phyloP scores from a whole-genome alignment of 2,329 filamentous ascomycete species.

The Arachnopeziza araneosa region DNA sequence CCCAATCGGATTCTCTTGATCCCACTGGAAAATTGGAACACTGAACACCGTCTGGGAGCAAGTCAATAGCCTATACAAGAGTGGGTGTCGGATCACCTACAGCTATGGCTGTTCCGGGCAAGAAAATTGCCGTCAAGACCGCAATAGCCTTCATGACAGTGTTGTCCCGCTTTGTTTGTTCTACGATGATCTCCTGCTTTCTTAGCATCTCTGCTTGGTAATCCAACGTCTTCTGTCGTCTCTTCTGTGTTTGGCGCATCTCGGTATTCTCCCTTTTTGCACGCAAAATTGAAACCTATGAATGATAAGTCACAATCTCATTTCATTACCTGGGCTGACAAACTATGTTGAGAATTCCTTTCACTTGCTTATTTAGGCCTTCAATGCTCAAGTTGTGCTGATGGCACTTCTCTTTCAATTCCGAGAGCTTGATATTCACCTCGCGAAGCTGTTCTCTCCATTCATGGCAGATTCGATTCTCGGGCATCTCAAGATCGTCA shows the following conservation, averaged over 20 bases:
- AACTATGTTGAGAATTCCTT: neutral
- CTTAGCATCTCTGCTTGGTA: neutral
- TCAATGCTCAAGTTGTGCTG: neutral
- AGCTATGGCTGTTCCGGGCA: constrained; percentile 1
- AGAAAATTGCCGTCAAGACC: neutral
- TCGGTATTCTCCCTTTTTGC: neutral
- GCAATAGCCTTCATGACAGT: constrained; percentile 1
- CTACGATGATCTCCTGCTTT: neutral
- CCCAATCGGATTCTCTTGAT: neutral
- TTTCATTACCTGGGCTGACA: neutral
- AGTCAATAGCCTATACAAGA: neutral
- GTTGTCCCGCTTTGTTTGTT: neutral
- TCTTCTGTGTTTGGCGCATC: neutral
- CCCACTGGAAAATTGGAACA: neutral
- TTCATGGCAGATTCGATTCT: neutral
- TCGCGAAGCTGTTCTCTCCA: neutral
- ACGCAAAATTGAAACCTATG: neutral
- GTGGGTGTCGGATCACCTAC: neutral
- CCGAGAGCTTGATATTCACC: neutral
- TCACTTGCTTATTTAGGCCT: neutral
- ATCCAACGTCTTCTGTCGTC: neutral
- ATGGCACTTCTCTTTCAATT: neutral
- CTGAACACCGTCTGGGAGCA: neutral
- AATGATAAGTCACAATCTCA: neutral
- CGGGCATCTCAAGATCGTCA: neutral